Percentiles rank a stretch among this genome's conserved stretches.
Evolutionary conservation across 495 filamentous ascomycete species (phyloP).

Genomic region (Filosporella fistucella): DNA sequence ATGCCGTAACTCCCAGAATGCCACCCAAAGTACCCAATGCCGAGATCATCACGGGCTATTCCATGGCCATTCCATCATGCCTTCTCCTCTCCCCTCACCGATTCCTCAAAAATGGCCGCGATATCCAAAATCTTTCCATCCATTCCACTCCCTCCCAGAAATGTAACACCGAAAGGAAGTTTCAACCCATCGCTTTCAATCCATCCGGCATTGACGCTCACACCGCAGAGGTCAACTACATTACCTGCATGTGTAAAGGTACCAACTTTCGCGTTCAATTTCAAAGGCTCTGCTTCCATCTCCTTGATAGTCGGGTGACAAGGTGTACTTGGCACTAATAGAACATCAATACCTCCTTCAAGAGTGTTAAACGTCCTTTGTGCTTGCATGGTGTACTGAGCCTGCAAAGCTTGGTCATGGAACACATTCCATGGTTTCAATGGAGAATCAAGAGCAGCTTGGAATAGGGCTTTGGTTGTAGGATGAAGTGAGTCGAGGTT

Average conservation of each 20-base stretch:
- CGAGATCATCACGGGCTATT: background rate
- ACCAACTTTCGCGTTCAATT: constrained; percentile 49
- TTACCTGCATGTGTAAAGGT: constrained; percentile 62
- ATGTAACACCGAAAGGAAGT: constrained; percentile 61
- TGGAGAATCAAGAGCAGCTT: constrained; percentile 35
- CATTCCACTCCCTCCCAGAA: constrained; percentile 48
- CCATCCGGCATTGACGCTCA: constrained; percentile 51
- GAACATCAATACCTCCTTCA: constrained; percentile 44
- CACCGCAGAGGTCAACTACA: constrained; percentile 59
- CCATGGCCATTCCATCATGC: background rate
- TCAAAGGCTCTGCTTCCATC: constrained; percentile 50
- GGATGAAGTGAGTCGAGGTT: constrained; percentile 41
- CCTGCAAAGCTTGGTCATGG: constrained; percentile 48
- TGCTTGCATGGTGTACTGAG: constrained; percentile 38
- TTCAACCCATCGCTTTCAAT: constrained; percentile 23
- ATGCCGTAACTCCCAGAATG: background rate
- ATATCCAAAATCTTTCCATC: constrained; percentile 55
- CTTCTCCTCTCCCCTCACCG: constrained; percentile 8
- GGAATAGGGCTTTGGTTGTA: constrained; percentile 46
- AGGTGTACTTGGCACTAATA: constrained; percentile 58
- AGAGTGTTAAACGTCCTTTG: constrained; percentile 40
- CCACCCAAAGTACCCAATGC: background rate
- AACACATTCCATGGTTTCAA: constrained; percentile 51
- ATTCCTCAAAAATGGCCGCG: constrained; percentile 47
- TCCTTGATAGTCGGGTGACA: constrained; percentile 54